Evolutionary conservation across 164 flowering plant genomes (phyloP).

Genomic region (Akebia trifoliata): DNA sequence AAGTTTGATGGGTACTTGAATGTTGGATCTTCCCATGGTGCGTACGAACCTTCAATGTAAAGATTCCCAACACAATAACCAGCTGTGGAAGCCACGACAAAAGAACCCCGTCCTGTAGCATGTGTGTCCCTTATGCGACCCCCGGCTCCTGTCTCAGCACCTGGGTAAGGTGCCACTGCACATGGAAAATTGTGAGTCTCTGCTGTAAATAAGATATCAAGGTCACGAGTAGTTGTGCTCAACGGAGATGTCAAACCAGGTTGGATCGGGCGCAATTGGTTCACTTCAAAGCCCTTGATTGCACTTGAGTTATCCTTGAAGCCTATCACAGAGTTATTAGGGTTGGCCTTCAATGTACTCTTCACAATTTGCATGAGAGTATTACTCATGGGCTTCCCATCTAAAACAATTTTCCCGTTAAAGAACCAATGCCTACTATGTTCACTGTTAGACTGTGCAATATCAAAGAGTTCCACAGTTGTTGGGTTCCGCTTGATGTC

Average conservation of each 20-base stretch:
- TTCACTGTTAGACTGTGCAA: constrained; percentile 96
- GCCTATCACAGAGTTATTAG: constrained; percentile 89
- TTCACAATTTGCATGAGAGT: constrained; percentile 95
- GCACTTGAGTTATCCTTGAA: constrained; percentile 98
- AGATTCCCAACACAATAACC: constrained; percentile 95
- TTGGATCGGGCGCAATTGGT: constrained; percentile 51
- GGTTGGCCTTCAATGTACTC: constrained; percentile 79
- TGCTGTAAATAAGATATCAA: constrained; percentile 89
- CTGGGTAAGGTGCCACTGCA: constrained; percentile 98
- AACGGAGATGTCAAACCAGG: constrained; percentile 68
- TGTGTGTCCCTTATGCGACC: constrained; percentile 96
- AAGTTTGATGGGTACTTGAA: constrained; percentile 76
- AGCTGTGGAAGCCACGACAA: constrained; percentile 87
- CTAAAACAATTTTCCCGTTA: constrained; percentile 76
- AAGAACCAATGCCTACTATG: constrained; percentile 97
- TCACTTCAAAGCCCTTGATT: constrained; percentile 67
- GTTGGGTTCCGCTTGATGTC: constrained; percentile 86
- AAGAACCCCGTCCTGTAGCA: constrained; percentile 93
- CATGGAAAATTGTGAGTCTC: constrained; percentile 98
- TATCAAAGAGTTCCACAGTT: constrained; percentile 90
- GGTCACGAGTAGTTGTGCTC: constrained; percentile 30
- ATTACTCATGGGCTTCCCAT: constrained; percentile 57
- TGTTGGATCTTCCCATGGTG: constrained; percentile 89
- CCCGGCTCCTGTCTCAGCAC: constrained; percentile 96
- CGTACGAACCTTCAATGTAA: constrained; percentile 77